phyloP scores from a whole-genome alignment of 257 asterid genomes.

The Solanum rostratum region DNA sequence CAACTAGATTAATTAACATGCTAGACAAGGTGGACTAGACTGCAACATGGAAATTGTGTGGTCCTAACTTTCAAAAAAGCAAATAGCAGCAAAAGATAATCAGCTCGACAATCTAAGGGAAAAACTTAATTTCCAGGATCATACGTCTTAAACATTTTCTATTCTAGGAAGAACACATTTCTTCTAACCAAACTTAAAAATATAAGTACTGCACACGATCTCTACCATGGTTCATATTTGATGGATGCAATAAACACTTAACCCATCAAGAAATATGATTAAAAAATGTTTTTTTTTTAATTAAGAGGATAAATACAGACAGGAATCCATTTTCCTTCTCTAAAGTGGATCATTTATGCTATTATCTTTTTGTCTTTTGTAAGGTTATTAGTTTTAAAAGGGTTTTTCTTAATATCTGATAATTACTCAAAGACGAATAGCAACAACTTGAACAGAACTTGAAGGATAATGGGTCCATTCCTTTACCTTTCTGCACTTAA shows the following conservation, averaged over 20 bases:
- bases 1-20: neutral
- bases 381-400: neutral
- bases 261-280: neutral
- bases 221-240: neutral
- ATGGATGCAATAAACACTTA: neutral
- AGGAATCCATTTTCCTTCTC: neutral
- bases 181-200: neutral
- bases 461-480: neutral
- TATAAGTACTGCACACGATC: neutral
- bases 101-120: neutral
- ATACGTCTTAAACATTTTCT: neutral
- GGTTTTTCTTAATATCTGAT: neutral
- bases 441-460: neutral
- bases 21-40: neutral
- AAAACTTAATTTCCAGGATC: neutral
- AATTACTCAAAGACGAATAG: neutral
- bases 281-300: neutral
- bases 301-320: neutral
- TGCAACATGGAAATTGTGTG: neutral
- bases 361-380: neutral
- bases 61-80: neutral
- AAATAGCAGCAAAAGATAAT: neutral
- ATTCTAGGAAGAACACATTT: neutral
- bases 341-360: neutral
- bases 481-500: neutral